A percentile compares a stretch with the other conserved stretches of the same genome.
Conservation (phyloP, 2,329 filamentous ascomycete species). For the Pestalotiopsis sp. region DNA sequence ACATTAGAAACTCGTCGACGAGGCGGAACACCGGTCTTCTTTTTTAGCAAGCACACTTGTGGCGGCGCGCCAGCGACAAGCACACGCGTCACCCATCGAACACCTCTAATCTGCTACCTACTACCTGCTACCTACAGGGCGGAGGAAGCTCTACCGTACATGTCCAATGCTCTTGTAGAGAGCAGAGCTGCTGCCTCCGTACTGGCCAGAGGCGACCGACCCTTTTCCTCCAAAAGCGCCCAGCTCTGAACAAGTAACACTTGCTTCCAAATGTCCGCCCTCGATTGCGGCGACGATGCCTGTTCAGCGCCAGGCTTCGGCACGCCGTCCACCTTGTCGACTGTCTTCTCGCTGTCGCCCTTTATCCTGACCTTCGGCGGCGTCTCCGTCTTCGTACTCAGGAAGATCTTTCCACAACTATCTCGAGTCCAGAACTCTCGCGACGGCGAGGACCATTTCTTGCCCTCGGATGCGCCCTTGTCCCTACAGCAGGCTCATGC, state of each 20-base stretch:
- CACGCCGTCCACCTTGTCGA: conserved; percentile 45
- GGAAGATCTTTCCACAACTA: conserved; percentile 74
- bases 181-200: not conserved
- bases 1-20: not conserved
- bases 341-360: conserved; percentile 65
- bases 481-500: conserved; percentile 61
- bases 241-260: not conserved
- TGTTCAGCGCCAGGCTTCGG: conserved; percentile 51
- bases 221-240: not conserved
- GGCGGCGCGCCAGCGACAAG: not conserved
- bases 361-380: conserved; percentile 72
- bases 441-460: conserved; percentile 63
- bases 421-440: conserved; percentile 54
- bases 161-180: not conserved
- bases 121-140: not conserved
- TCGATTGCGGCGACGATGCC: conserved; percentile 60
- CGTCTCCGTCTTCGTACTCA: conserved; percentile 64
- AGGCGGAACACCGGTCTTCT: not conserved
- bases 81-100: not conserved
- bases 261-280: conserved; percentile 33
- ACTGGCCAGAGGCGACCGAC: not conserved
- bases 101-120: not conserved
- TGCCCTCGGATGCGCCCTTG: conserved; percentile 64
- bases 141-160: not conserved
- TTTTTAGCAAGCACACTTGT: not conserved